These are phyloP conservation scores for Leccinum huronense DNA, from an alignment of 1,284 basidiomycete species.

Conservation along the genomic window DNA sequence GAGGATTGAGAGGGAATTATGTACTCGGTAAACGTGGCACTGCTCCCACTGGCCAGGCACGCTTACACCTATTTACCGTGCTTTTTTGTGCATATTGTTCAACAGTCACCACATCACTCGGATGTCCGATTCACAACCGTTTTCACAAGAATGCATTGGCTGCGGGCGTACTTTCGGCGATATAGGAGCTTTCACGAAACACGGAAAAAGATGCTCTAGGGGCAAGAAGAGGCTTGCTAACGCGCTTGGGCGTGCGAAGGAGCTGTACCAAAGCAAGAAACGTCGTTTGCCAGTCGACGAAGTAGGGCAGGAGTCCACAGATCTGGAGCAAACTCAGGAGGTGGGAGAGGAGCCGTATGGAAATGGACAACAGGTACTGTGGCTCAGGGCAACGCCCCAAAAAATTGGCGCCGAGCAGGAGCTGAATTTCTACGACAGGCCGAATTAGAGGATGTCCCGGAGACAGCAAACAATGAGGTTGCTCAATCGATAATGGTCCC, in stretches of 20 bases:
- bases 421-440: background rate
- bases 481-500: background rate
- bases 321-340: background rate
- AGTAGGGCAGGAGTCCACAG: background rate
- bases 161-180: background rate
- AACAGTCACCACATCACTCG: too few species aligned
- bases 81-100: too few species aligned
- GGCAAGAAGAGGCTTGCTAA: background rate
- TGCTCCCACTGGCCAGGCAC: too few species aligned
- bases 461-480: background rate
- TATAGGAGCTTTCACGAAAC: background rate
- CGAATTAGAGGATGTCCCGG: background rate
- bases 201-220: background rate
- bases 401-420: background rate
- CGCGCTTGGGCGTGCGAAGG: background rate
- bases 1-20: constrained; percentile 78
- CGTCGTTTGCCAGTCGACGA: background rate
- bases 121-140: background rate
- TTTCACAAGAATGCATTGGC: background rate
- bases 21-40: too few species aligned
- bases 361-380: background rate
- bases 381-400: background rate
- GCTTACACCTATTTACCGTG: too few species aligned
- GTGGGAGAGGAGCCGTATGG: background rate
- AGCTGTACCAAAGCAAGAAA: background rate